Base-by-base conservation (phyloP, 257 asterid species). In the Dorcoceras hygrometricum region DNA sequence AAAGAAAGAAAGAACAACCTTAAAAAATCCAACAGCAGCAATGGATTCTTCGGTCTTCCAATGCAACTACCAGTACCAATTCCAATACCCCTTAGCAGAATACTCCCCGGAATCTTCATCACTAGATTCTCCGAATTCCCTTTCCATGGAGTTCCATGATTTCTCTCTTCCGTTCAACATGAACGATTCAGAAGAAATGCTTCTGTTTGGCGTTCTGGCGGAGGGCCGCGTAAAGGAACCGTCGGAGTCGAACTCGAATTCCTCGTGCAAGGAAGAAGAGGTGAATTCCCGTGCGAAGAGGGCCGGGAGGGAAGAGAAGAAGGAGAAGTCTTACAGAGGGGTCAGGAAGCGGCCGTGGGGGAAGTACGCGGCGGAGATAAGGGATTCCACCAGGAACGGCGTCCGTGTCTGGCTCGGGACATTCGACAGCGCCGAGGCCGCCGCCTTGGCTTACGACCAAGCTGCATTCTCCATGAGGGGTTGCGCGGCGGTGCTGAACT, bases 271-370 rank as follows among this genome's bases (percentile, higher is more conserved):
- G 63, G 95, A 80, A 8, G 92, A 89, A 50, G 95, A 87, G 70
- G 92, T 81, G 0, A 79, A 75, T 63, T 82, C 89, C 2, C 6
- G 3, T 2, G 57, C 27, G 3, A 68, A 53, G 18, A 53, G 57
- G 3, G 61, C 46, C 14, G 34, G 56, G n/a, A n/a, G n/a, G 31
- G 57, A 72, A 18, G 57, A 50, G 10, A 68, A 26, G 57, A 18
- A 66, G 59, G 83, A 66, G 34, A 83, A 72, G 61, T 70, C 80
- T 0, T 85, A 80, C 80, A 63, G 96, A 27, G 96, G 96, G 2
- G 96, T 89, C 8, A 56, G 96, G 7, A 71, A 87, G 79, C 79
- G 97, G 71, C 96, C 96, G 19, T 87, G 96, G 96, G 96, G 97
- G 26, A 89, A 87, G 65, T 89, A 73, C 72, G 97, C 97, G 46